phyloP scores from a whole-genome alignment of 192 early-diverging fungal genomes.

The Kickxella alabastrina region DNA sequence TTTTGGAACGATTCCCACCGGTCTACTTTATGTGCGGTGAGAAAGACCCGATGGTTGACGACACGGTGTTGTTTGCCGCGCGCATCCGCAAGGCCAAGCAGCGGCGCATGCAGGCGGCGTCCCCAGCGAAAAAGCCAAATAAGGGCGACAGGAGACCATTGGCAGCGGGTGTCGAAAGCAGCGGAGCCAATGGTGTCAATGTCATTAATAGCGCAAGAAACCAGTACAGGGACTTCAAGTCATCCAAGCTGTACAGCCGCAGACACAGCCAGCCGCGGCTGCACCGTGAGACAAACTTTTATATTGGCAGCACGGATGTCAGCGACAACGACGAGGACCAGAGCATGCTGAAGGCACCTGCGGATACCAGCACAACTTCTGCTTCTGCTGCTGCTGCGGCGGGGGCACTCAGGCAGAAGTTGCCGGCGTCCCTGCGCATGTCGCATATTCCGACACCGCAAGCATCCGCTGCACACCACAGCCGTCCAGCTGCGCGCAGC shows the following conservation, averaged over 20 bases:
- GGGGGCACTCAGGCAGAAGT: neutral
- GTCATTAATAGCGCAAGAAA: no score
- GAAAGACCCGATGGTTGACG: constrained; percentile 96
- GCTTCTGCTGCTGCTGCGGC: neutral
- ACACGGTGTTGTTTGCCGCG: constrained; percentile 88
- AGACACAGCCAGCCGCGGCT: constrained; percentile 29
- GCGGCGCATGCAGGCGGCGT: constrained; percentile 1
- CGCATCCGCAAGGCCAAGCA: constrained; percentile 81
- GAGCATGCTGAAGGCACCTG: no score
- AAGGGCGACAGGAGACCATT: neutral
- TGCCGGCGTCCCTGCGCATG: constrained; percentile 26
- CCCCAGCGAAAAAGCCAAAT: neutral
- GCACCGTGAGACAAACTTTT: constrained; percentile 12
- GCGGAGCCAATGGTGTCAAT: no score
- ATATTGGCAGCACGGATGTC: constrained; percentile 45
- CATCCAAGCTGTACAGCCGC: constrained; percentile 18
- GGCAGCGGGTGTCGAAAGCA: neutral
- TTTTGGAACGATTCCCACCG: constrained; percentile 86
- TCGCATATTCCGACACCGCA: constrained; percentile 12
- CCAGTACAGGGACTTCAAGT: constrained; percentile 21
- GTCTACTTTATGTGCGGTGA: constrained; percentile 90
- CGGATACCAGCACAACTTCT: no score
- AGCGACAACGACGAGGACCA: constrained; percentile 40
- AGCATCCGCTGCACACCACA: neutral
- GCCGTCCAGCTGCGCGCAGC: neutral